These are phyloP conservation scores for Alloteropsis semialata DNA, from an alignment of 176 grass and related monocot species.

Conservation along the genomic window DNA sequence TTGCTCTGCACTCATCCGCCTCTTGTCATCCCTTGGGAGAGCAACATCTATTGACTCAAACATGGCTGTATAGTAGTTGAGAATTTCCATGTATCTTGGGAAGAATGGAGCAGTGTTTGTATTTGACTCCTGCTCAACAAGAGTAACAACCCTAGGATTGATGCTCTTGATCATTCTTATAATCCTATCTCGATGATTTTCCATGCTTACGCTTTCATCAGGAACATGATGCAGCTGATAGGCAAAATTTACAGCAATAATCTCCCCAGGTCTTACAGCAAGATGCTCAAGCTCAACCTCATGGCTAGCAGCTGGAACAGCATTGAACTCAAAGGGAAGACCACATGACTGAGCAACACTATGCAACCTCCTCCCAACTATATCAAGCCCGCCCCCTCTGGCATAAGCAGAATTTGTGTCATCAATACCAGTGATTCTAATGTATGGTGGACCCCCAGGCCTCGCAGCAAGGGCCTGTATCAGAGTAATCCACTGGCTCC, in stretches of 20 bases:
- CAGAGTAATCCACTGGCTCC: constrained; percentile 66
- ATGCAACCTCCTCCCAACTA: constrained; percentile 54
- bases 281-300: constrained; percentile 65
- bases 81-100: constrained; percentile 69
- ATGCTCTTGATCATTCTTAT: constrained; percentile 74
- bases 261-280: constrained; percentile 50
- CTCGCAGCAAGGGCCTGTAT: constrained; percentile 59
- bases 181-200: constrained; percentile 73
- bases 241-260: constrained; percentile 72
- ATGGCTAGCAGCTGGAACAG: constrained; percentile 52
- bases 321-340: constrained; percentile 71
- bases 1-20: constrained; percentile 64
- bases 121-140: constrained; percentile 80
- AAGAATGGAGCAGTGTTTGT: constrained; percentile 83
- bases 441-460: constrained; percentile 42
- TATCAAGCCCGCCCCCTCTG: constrained; percentile 56
- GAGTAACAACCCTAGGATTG: constrained; percentile 63
- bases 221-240: constrained; percentile 85
- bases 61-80: constrained; percentile 63
- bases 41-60: constrained; percentile 72
- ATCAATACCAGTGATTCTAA: constrained; percentile 79
- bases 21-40: constrained; percentile 54
- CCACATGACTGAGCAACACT: constrained; percentile 36
- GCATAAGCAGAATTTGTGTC: constrained; percentile 62
- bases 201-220: constrained; percentile 67